Base-by-base conservation (phyloP, 2,329 filamentous ascomycete genomes). In the Arthrinium puccinioides region DNA sequence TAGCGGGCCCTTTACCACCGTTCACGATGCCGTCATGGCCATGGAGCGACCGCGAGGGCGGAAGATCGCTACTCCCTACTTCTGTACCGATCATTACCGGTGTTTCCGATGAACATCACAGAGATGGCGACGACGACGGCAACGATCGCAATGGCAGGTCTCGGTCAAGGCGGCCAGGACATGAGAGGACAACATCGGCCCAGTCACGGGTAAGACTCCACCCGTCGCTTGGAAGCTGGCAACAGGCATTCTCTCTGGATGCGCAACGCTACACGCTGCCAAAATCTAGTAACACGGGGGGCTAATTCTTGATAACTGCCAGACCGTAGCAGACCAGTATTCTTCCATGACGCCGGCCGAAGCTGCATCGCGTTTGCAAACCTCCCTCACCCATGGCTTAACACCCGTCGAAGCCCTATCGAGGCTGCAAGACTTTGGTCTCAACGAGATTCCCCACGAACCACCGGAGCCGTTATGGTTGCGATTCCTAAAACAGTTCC, bases 401-500 rank as follows among this genome's bases (percentile, higher is more conserved):
- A 79, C 86, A 5, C 82, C 86, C 0, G 75, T 79, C 30, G 87
- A 95, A 61, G 92, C 89, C 24, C 72, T 88, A 42, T 76, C 82
- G 39, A 79, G 90, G 54, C 72, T 95, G 43, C 76, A 82, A 54
- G 77, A 84, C 45, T 79, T 92, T 66, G 92, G 92, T 21, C 81
- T 84, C 20, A 98, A 98, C 62, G 92, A 98, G 63, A 83, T 98
- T 25, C 87, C 92, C 6, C 87, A 94, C 60, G 89, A 97, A 42
- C 82, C 87, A 38, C 87, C 90, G 2, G 92, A 98, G 61, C 89
- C 92, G 9, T 66, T 98, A 40, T 98, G 92, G 88, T 66, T 96
- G 37, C 85, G 92, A 41, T 98, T 98, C 53, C 59, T 95, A 42
- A 94, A 94, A 62, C 92, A 98, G 55, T 98, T 98, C 59, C 88